Evolutionary conservation across 306 rosid genomes (phyloP).

Genomic region (Rosa multiflora): DNA sequence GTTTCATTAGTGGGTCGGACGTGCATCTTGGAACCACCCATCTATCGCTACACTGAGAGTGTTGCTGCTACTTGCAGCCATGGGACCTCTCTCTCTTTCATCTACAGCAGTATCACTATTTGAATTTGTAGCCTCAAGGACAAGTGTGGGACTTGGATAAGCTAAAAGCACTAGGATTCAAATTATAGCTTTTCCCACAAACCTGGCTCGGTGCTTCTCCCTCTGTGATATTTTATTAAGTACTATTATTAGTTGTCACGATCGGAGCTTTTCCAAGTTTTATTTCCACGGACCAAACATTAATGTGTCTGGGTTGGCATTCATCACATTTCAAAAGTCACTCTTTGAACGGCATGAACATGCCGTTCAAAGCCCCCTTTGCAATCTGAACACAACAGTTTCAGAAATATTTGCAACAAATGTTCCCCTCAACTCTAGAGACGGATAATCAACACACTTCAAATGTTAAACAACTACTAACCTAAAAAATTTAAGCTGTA

Average conservation of each 20-base stretch:
- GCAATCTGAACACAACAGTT: background rate
- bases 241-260: conserved; percentile 9
- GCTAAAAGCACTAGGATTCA: conserved; percentile 29
- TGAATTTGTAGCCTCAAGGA: background rate
- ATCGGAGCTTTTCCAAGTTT: background rate
- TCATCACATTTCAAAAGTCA: background rate
- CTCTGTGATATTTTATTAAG: conserved; percentile 7
- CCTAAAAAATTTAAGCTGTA: background rate
- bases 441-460: no score
- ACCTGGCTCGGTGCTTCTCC: conserved; percentile 7
- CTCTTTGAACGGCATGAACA: background rate
- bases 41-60: background rate
- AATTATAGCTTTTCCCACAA: conserved; percentile 17
- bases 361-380: background rate
- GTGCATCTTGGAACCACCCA: background rate
- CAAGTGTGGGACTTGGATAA: conserved; percentile 23
- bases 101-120: background rate
- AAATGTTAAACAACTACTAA: background rate
- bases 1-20: background rate
- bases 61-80: background rate
- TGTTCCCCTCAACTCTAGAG: background rate
- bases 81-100: background rate
- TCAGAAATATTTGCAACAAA: background rate
- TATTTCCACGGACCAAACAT: background rate
- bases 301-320: background rate